These are phyloP conservation scores for Vitis riparia DNA, from an alignment of 164 flowering plant genomes.

Conservation along the genomic window DNA sequence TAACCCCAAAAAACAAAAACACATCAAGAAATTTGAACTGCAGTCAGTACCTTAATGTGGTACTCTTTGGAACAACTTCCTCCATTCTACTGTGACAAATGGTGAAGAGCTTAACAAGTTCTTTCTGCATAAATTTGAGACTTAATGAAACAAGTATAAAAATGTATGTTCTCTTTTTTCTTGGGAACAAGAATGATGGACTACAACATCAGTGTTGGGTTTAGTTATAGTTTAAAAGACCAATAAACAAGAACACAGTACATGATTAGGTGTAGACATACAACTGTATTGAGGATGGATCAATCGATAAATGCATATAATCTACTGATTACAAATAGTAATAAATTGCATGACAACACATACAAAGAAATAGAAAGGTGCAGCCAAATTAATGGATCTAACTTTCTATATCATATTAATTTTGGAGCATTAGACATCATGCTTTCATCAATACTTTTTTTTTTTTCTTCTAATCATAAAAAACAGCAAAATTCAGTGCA, in stretches of 20 bases:
- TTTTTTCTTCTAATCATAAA: too few relatives aligned
- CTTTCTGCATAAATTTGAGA: slow-evolving; percentile 46
- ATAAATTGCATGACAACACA: too few relatives aligned
- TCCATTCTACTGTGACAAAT: slow-evolving; percentile 87
- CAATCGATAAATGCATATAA: too few relatives aligned
- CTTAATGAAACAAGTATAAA: neutral
- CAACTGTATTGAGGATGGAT: too few relatives aligned
- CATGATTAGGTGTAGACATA: too few relatives aligned
- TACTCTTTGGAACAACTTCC: slow-evolving; percentile 58
- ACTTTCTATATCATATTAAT: too few relatives aligned
- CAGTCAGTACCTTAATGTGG: slow-evolving; percentile 55
- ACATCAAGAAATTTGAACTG: neutral
- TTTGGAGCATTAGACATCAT: too few relatives aligned
- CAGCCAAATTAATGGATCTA: too few relatives aligned
- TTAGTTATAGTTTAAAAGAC: neutral
- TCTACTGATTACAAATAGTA: too few relatives aligned
- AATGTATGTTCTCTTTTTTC: neutral
- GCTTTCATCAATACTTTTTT: too few relatives aligned
- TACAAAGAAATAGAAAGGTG: too few relatives aligned
- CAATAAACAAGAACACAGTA: neutral
- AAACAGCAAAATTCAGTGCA: too few relatives aligned
- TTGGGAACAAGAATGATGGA: neutral
- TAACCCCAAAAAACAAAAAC: neutral
- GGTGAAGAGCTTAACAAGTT: slow-evolving; percentile 64
- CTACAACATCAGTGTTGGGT: neutral